phyloP scores from a whole-genome alignment of 1,284 basidiomycete genomes.

The Calocybe gambosa region DNA sequence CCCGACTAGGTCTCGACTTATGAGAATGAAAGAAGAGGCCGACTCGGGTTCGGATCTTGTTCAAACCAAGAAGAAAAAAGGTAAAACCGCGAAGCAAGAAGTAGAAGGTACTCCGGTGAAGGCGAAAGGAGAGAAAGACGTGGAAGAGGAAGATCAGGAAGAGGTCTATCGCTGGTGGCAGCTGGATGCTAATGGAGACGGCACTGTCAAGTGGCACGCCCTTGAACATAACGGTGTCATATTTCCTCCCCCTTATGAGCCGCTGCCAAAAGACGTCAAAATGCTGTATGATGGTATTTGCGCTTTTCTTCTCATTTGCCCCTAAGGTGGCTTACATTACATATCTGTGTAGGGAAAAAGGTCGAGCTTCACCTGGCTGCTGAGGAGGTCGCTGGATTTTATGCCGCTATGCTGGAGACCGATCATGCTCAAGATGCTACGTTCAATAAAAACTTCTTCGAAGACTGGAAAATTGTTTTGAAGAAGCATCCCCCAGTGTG shows the following conservation, averaged over 20 bases:
- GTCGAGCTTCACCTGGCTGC: conserved; percentile 80
- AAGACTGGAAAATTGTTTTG: conserved; percentile 79
- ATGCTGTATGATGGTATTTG: conserved; percentile 90
- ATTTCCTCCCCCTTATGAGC: conserved; percentile 93
- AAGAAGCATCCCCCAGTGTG: conserved; percentile 84
- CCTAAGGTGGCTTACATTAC: conserved; percentile 6
- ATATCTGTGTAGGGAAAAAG: conserved; percentile 51
- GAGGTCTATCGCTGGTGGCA: conserved; percentile 86
- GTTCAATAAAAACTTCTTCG: conserved; percentile 97
- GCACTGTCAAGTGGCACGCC: conserved; percentile 84
- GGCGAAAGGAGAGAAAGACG: conserved; percentile 42
- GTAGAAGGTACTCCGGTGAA: conserved; percentile 31
- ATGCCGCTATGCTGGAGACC: conserved; percentile 88
- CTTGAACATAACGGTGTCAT: conserved; percentile 92
- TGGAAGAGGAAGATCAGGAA: conserved; percentile 63
- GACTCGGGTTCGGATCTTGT: conserved; percentile 21
- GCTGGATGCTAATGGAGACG: conserved; percentile 64
- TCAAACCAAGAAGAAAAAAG: conserved; percentile 29
- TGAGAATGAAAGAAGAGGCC: conserved; percentile 28
- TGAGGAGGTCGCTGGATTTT: conserved; percentile 98
- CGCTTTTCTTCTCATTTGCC: conserved; percentile 10
- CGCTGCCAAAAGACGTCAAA: conserved; percentile 80
- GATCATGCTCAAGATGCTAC: conserved; percentile 87
- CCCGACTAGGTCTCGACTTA: conserved; percentile 27
- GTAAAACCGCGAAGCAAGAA: conserved; percentile 34